A percentile compares a stretch with the other conserved stretches of the same genome.
Conservation (phyloP, 768 basidiomycete species). For the Suillus luteus region DNA sequence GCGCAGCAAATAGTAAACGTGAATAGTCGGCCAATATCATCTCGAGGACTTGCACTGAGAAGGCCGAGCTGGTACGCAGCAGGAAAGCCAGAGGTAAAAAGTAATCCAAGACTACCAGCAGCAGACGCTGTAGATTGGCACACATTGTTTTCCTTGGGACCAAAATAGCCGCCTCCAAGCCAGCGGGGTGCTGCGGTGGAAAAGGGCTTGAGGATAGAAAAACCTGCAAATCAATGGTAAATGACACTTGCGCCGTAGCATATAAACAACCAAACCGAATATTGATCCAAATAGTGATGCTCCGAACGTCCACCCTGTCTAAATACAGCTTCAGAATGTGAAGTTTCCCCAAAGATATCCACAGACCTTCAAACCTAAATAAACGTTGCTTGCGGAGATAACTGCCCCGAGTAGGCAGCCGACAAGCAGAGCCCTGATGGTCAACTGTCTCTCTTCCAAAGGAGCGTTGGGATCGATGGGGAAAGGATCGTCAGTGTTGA, state of each 20-base stretch:
- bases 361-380: conserved; percentile 58
- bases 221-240: conserved; percentile 28
- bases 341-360: not conserved
- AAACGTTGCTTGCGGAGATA: conserved; percentile 64
- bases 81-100: conserved; percentile 61
- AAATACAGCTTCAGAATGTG: not conserved
- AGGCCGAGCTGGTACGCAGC: conserved; percentile 60
- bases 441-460: conserved; percentile 44
- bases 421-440: conserved; percentile 48
- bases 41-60: conserved; percentile 43
- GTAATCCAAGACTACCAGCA: conserved; percentile 58
- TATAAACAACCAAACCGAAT: conserved; percentile 10
- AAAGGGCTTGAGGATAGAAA: conserved; percentile 59
- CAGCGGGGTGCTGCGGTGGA: conserved; percentile 48
- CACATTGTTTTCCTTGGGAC: conserved; percentile 59
- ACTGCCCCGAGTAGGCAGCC: conserved; percentile 54
- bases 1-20: conserved; percentile 54
- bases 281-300: conserved; percentile 55
- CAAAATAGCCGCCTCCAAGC: conserved; percentile 55
- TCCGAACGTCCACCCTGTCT: conserved; percentile 67
- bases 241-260: conserved; percentile 40
- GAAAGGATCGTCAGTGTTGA: conserved; percentile 43
- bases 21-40: conserved; percentile 59
- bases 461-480: conserved; percentile 50
- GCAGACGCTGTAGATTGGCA: conserved; percentile 34